phyloP scores from a whole-genome alignment of 139 green algal genomes.

The Chlorella sorokiniana region DNA sequence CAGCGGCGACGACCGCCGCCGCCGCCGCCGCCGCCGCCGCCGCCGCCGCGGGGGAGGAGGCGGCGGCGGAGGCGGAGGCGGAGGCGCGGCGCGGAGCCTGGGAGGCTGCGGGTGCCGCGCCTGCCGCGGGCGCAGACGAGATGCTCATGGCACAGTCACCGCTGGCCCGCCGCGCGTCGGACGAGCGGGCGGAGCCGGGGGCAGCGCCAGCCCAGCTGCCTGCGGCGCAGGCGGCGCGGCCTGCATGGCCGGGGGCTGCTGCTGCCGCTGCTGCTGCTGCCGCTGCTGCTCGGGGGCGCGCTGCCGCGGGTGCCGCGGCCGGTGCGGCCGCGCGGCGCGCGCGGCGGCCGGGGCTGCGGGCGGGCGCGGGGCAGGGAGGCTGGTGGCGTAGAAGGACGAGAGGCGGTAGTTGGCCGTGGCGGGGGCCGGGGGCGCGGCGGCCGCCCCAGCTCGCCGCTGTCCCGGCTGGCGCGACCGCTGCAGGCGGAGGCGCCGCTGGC shows the following conservation, averaged over 20 bases:
- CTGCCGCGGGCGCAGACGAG: background rate
- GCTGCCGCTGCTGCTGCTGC: background rate
- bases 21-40: background rate
- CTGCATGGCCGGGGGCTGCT: background rate
- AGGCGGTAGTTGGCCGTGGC: background rate
- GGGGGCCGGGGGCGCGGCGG: background rate
- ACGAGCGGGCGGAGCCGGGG: background rate
- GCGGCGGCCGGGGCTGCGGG: background rate
- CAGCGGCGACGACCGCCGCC: background rate
- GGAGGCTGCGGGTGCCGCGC: too few relatives aligned
- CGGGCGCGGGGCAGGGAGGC: background rate
- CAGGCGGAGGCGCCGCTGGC: background rate
- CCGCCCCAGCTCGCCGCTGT: background rate
- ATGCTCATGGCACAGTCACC: background rate
- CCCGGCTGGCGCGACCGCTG: background rate
- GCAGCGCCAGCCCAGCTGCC: background rate
- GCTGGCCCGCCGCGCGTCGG: conserved; percentile 5
- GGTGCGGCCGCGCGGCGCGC: background rate
- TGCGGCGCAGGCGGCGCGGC: background rate
- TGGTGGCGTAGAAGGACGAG: background rate
- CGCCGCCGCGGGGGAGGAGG: too few relatives aligned
- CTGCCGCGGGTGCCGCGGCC: background rate
- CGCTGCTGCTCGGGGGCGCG: background rate
- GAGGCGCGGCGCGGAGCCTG: background rate
- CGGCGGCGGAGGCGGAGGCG: background rate